Evolutionary conservation across 2,329 filamentous ascomycete species (phyloP), one percentile per base, ranked within the genome.

Genomic region (Harringtonia aguacate): DNA sequence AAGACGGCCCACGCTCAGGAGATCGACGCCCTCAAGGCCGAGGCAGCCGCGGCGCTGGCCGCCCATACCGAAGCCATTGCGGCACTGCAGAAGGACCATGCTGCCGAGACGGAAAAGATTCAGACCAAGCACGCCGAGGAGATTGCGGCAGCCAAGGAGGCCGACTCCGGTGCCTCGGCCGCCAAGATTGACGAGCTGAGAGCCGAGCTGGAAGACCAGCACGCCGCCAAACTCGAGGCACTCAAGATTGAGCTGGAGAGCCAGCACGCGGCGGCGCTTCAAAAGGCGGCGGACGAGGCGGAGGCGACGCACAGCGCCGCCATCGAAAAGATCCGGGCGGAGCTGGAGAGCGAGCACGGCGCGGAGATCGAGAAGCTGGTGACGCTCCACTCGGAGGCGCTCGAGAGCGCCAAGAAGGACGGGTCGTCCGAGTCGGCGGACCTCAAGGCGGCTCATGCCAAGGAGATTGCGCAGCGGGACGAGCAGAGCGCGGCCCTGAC

Each of bases 1-100:
- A 75, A 77, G 55, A 64, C 66, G 13, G 72, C 58, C 50, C 75
- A 79, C 50, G 68, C 69, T 2, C 63, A 72, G 50, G 64, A 74
- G 48, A 46, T 60, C 18, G 55, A 58, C n/a, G 48, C 46, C 9
- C 42, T 58, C 13, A 54, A 56, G 50, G 46, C 45, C 20, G 53
- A 55, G 39, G 50, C 56, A 41, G 58, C 61, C 41, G 55, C 56
- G 20, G 50, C 54, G n/a, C 56, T 64, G 43, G 51, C 62, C 15
- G 60, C 65, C 1, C 73, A 77, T 48, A 59, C 58, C 15, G 61
- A 63, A 39, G 54, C 62, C 15, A 38, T 76, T 18, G 61, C 68
- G 21, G 52, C 58, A 1, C 60, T 75, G 29, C 65, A 65, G 53
- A 60, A 61, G 45, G 63, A 68, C 33, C 58, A 62, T 27, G 58